Base-by-base conservation (phyloP, 345 rosid genomes). In the Mallotus nudiflorus region DNA sequence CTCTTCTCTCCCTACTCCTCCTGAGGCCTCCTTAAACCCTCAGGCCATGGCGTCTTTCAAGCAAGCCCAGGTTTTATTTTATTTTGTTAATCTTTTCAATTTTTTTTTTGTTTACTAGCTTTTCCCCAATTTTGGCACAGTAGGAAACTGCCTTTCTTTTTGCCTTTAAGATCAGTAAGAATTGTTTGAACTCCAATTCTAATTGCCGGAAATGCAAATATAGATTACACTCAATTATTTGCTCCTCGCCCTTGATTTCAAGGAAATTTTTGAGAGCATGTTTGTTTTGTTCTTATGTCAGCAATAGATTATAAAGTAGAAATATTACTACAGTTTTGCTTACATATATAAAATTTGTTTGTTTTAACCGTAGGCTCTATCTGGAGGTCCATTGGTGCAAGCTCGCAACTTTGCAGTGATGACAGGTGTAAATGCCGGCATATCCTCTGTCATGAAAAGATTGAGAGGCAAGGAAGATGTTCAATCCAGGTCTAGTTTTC, bases 331-430 rank as follows among this genome's bases (percentile, higher is more conserved):
- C 6, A 40, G 12, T 39, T 53, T 62, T 51, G 12, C 48, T 7
- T 22, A 5, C 12, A 11, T 37, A 22, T 42, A 5, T n/a, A 16
- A 24, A 1, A 6, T 33, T 29, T 28, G 31, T 46, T 52, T 45
- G 14, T 22, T 55, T 68, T 49, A 40, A 10, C 52, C 19, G 56
- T 87, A 93, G 98, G 96, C 94, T 60, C 77, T 93, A 44, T 78
- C 90, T 33, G 98, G 97, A 62, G 97, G 98, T 35, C 98, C 97
- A 2, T 82, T 88, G 80, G 75, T 86, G 25, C 98, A 94, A 89
- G 98, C 98, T 78, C 94, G 98, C 51, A 94, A 94, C 68, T 91
- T 94, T 66, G 98, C 98, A 9, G 90, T 91, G 8, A 88, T 94
- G 80, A 89, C 98, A 0, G 93, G 98, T 75, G 95, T 88, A 22